Conservation (phyloP, 441 rosid genomes). For the Breynia disticha region DNA sequence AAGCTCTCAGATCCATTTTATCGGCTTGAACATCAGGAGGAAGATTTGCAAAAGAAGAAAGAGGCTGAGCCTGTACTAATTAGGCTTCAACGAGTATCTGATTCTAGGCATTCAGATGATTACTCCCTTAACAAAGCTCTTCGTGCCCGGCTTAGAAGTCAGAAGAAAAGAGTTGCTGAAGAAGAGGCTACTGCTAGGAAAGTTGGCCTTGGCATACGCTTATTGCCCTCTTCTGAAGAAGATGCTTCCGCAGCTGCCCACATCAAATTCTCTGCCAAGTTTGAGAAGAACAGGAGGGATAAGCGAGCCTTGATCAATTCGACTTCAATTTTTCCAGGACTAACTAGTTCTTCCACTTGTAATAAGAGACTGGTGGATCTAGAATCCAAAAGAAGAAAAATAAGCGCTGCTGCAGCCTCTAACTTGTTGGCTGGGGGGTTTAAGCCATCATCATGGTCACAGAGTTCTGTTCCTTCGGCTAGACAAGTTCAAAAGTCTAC, state of each 20-base stretch:
- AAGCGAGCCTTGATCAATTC: constrained; percentile 62
- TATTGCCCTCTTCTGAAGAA: constrained; percentile 56
- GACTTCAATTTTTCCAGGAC: constrained; percentile 53
- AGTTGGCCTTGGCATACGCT: constrained; percentile 66
- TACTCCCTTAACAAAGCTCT: constrained; percentile 69
- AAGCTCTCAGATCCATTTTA: constrained; percentile 92
- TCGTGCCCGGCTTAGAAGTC: constrained; percentile 66
- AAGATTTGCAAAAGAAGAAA: constrained; percentile 88
- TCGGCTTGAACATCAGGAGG: constrained; percentile 85
- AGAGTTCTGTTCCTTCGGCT: constrained; percentile 19
- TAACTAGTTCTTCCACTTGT: constrained; percentile 30
- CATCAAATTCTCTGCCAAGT: constrained; percentile 56
- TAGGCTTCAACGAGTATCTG: constrained; percentile 70
- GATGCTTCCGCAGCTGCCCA: constrained; percentile 48
- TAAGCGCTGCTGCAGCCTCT: constrained; percentile 52
- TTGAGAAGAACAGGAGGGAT: constrained; percentile 59
- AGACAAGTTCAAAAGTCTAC: constrained; percentile 23
- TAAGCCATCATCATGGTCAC: constrained; percentile 60
- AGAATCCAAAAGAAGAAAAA: constrained; percentile 73
- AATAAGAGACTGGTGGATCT: constrained; percentile 50
- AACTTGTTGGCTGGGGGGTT: constrained; percentile 51
- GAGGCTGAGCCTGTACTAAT: constrained; percentile 84
- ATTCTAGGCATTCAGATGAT: constrained; percentile 73
- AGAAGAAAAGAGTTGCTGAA: constrained; percentile 73
- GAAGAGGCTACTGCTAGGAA: constrained; percentile 66